Evolutionary conservation across 352 stramenopile species (phyloP), one percentile per base, ranked within the genome.

Genomic region (Pythium sp.): DNA sequence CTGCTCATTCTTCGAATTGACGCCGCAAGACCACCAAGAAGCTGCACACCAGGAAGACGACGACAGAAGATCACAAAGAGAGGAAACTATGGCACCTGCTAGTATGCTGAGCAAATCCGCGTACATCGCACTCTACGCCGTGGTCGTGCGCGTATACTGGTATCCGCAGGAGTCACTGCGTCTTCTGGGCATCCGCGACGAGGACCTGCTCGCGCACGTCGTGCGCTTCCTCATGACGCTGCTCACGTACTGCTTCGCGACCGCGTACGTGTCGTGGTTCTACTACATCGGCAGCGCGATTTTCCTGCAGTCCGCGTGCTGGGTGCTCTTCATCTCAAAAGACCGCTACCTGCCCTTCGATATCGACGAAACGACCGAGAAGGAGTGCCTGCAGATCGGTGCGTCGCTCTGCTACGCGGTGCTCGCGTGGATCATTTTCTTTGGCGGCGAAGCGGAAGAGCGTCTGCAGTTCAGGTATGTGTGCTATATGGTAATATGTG

Each of bases 161-260:
- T 68, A 51, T 3, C 84, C 81, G 56, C 73, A 88, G 57, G 68
- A 81, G 41, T 47, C 84, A 26, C 73, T 86, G 26, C 72, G 77
- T 28, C 69, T 75, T 38, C 58, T 82, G 3, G 58, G 79, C 8
- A 70, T 72, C 0, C 49, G 58, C 24, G 79, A 86, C 11, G 72
- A 66, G 12, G 76, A 84, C n/a, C 75, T 83, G 59, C 79, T 79
- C 26, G 73, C 67, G 60, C 75, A 87, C 58, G 77, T 86, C 32
- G 49, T 89, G 53, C 84, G 82, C 57, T 83, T 87, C 34, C 38
- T 89, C 30, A 58, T 94, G 36, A 89, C 86, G 26, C 64, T 91
- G 54, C 55, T 87, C 63, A 87, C 78, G 58, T 86, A 85, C 41
- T 75, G 67, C 30, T 67, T 80, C 65, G 80, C 78, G 32, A 63